These are phyloP conservation scores for Botryosphaeria dothidea DNA, from an alignment of 2,329 filamentous ascomycete species.

Conservation along the genomic window DNA sequence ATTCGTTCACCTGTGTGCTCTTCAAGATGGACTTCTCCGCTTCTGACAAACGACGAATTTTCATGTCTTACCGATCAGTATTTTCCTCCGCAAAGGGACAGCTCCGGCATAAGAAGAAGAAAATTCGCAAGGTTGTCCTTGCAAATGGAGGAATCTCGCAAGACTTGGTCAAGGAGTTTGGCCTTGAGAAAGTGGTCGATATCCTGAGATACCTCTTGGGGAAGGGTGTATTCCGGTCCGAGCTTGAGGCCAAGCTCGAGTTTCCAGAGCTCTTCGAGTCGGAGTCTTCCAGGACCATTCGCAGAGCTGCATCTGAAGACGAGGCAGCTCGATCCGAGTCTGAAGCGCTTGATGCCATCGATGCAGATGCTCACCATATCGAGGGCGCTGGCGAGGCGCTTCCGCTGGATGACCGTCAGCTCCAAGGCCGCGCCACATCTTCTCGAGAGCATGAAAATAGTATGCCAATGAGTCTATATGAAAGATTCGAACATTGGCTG, in stretches of 20 bases:
- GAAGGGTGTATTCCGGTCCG: constrained; percentile 32
- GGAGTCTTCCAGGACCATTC: constrained; percentile 27
- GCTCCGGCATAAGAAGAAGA: constrained; percentile 1
- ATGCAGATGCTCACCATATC: background rate
- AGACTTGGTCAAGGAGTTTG: background rate
- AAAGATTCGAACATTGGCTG: too few species aligned
- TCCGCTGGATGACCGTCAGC: background rate
- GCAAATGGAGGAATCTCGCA: background rate
- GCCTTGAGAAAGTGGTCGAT: background rate
- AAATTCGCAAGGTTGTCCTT: background rate
- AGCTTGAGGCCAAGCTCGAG: constrained; percentile 33
- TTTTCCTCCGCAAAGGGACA: background rate
- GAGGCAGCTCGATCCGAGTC: constrained; percentile 30
- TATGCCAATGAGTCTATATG: too few species aligned
- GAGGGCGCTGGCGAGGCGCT: background rate
- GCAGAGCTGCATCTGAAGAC: constrained; percentile 33
- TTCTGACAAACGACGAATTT: background rate
- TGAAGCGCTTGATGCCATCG: constrained; percentile 31
- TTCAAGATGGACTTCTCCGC: background rate
- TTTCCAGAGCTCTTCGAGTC: constrained; percentile 38
- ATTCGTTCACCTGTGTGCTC: too few species aligned
- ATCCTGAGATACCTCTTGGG: constrained; percentile 7
- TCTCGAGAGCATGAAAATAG: background rate
- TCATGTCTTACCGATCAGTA: background rate
- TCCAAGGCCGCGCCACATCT: background rate